Conservation (phyloP, 1,284 basidiomycete species). For the Heliocybe sulcata region DNA sequence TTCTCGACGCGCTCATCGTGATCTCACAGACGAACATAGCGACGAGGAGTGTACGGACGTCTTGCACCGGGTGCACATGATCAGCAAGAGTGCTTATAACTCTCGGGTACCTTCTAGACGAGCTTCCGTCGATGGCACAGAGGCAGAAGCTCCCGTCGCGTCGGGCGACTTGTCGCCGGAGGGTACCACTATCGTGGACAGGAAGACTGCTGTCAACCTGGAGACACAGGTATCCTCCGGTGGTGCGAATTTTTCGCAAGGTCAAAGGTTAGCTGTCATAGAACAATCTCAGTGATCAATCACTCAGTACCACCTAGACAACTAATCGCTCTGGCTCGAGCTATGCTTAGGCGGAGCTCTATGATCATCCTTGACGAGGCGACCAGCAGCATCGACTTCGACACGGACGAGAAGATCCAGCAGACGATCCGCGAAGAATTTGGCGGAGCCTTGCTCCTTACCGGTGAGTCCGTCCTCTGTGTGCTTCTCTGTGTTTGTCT, state of each 20-base stretch:
- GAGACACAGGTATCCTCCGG: slow-evolving; percentile 73
- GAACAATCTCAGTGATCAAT: too few relatives aligned
- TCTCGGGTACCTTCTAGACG: slow-evolving; percentile 40
- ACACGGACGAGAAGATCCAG: slow-evolving; percentile 75
- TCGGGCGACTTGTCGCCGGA: slow-evolving; percentile 32
- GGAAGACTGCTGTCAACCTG: slow-evolving; percentile 52
- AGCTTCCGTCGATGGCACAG: too few relatives aligned
- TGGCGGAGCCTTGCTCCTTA: slow-evolving; percentile 16
- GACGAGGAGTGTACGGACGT: slow-evolving; percentile 74
- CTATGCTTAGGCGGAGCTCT: slow-evolving; percentile 66
- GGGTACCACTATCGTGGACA: slow-evolving; percentile 16
- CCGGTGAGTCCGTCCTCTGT: too few relatives aligned
- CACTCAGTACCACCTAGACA: slow-evolving; percentile 29
- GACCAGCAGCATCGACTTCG: slow-evolving; percentile 71
- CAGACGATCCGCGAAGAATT: slow-evolving; percentile 78
- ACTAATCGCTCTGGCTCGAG: slow-evolving; percentile 75
- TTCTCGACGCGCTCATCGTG: not conserved
- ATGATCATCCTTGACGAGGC: slow-evolving; percentile 85
- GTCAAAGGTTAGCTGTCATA: slow-evolving; percentile 41
- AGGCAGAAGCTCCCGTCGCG: too few relatives aligned
- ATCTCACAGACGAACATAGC: slow-evolving; percentile 57
- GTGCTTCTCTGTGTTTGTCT: slow-evolving; percentile 18
- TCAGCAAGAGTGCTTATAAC: slow-evolving; percentile 36
- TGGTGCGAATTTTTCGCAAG: slow-evolving; percentile 80
- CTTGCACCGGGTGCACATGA: slow-evolving; percentile 57